Conservation (phyloP, 768 basidiomycete genomes). For the Lactarius evosmus region DNA sequence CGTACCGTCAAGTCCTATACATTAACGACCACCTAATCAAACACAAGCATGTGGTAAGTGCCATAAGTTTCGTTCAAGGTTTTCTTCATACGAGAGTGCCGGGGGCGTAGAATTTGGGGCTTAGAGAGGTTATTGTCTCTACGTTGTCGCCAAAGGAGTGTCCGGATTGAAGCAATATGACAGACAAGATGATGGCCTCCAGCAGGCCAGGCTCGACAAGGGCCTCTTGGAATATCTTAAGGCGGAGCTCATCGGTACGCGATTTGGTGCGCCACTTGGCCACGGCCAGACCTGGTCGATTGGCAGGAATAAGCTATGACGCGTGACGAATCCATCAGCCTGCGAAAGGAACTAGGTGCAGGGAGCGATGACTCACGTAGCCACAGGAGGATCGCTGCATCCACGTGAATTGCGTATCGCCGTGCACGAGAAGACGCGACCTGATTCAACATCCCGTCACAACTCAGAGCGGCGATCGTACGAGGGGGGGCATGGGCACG, state of each 20-base stretch:
- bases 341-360: background rate
- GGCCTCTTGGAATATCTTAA: slow-evolving; percentile 19
- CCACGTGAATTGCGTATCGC: slow-evolving; percentile 16
- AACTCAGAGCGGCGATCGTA: background rate
- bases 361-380: slow-evolving; percentile 3
- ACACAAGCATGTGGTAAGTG: background rate
- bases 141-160: slow-evolving; percentile 5
- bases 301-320: slow-evolving; percentile 13
- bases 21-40: background rate
- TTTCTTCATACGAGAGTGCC: background rate
- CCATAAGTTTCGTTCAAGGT: background rate
- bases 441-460: background rate
- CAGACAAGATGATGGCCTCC: slow-evolving; percentile 19
- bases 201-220: slow-evolving; percentile 14
- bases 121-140: background rate
- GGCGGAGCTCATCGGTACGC: slow-evolving; percentile 2
- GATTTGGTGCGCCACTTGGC: slow-evolving; percentile 20
- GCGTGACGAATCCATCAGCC: background rate
- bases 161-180: slow-evolving; percentile 14
- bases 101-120: background rate
- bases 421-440: slow-evolving; percentile 14
- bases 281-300: slow-evolving; percentile 19
- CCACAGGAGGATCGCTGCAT: slow-evolving; percentile 1
- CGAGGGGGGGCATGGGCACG: background rate
- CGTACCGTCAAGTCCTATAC: background rate